A percentile compares a stretch with the other conserved stretches of the same genome.
Conservation (phyloP, 2,329 filamentous ascomycete species). For the Verticillium albo-atrum region DNA sequence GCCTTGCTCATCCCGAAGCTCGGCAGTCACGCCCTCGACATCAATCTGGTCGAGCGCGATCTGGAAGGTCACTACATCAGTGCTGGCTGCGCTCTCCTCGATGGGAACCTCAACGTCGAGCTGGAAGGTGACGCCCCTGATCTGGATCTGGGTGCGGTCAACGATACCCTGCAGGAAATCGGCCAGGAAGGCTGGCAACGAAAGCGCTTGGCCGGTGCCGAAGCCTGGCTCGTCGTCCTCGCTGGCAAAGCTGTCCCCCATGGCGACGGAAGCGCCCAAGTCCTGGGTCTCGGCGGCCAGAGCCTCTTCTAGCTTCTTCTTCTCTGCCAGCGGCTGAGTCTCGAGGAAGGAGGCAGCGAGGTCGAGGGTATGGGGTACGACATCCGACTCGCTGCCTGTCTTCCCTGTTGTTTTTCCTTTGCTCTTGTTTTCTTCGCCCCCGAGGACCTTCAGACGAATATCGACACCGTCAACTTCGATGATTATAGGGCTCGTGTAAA, state of each 20-base stretch:
- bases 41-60: slow-evolving; percentile 61
- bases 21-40: slow-evolving; percentile 60
- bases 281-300: slow-evolving; percentile 59
- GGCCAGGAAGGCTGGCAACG: slow-evolving; percentile 65
- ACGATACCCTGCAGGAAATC: slow-evolving; percentile 70
- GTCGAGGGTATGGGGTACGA: slow-evolving; percentile 65
- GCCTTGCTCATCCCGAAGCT: slow-evolving; percentile 21
- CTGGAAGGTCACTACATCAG: slow-evolving; percentile 58
- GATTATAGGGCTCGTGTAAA: slow-evolving; percentile 78
- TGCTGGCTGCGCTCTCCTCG: slow-evolving; percentile 33
- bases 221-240: slow-evolving; percentile 57
- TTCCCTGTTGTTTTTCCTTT: slow-evolving; percentile 14
- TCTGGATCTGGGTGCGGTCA: slow-evolving; percentile 64
- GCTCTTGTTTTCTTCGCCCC: slow-evolving; percentile 21
- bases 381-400: slow-evolving; percentile 19
- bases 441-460: slow-evolving; percentile 56
- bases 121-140: slow-evolving; percentile 62
- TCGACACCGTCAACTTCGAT: slow-evolving; percentile 80
- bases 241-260: slow-evolving; percentile 55
- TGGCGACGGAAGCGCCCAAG: slow-evolving; percentile 54
- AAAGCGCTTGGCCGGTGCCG: slow-evolving; percentile 68
- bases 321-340: slow-evolving; percentile 60
- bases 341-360: slow-evolving; percentile 76
- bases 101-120: slow-evolving; percentile 57
- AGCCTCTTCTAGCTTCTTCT: slow-evolving; percentile 63